These are phyloP conservation scores for Uncinocarpus reesii DNA, from an alignment of 2,329 filamentous ascomycete species.

Conservation along the genomic window DNA sequence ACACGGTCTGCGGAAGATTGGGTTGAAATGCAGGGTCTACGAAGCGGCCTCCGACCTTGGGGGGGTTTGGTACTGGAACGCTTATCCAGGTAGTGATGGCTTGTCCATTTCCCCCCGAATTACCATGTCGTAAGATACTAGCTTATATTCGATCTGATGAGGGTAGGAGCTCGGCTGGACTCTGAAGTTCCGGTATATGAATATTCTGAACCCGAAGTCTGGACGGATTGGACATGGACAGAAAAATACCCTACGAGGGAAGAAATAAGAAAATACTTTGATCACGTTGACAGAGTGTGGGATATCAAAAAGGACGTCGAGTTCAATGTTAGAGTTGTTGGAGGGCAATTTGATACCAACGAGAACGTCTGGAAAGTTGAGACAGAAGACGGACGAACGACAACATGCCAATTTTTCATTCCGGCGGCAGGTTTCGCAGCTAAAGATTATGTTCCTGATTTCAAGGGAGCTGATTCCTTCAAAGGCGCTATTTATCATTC, in stretches of 20 bases:
- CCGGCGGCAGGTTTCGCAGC: conserved; percentile 40
- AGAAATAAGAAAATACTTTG: conserved; percentile 40
- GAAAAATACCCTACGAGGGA: conserved; percentile 23
- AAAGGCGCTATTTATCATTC: conserved; percentile 51
- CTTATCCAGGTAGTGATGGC: conserved; percentile 40
- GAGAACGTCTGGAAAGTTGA: conserved; percentile 37
- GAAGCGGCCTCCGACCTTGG: conserved; percentile 45
- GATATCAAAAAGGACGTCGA: conserved; percentile 37
- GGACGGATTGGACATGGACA: conserved; percentile 39
- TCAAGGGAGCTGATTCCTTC: conserved; percentile 37
- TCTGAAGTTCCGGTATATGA: conserved; percentile 46
- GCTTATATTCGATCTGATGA: background rate
- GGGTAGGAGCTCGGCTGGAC: conserved; percentile 43
- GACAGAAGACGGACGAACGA: conserved; percentile 34
- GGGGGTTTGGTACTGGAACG: conserved; percentile 49
- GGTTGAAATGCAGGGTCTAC: conserved; percentile 41
- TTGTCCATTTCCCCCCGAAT: background rate
- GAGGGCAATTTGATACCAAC: conserved; percentile 32
- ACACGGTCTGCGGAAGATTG: conserved; percentile 43
- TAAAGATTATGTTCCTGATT: conserved; percentile 36
- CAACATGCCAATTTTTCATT: conserved; percentile 38
- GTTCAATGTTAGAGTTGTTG: conserved; percentile 38
- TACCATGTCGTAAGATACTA: background rate
- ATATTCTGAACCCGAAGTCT: conserved; percentile 42
- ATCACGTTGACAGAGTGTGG: conserved; percentile 38